Conservation (phyloP, 441 rosid genomes). For the Macaranga tanarius region DNA sequence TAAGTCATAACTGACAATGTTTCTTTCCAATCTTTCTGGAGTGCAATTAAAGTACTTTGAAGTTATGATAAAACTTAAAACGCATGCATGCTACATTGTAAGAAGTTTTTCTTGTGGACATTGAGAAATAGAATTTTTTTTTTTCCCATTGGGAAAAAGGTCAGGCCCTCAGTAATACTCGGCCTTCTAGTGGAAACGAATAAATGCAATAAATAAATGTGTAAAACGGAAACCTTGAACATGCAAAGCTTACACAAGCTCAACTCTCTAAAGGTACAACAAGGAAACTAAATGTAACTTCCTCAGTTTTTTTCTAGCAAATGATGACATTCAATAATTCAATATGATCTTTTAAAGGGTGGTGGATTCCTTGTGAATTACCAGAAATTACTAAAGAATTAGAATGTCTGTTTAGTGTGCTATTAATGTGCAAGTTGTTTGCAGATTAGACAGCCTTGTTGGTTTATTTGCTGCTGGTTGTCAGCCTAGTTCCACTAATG, state of each 20-base stretch:
- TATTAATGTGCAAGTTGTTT: constrained; percentile 21
- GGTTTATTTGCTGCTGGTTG: constrained; percentile 98
- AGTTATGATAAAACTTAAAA: neutral
- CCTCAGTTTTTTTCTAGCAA: constrained; percentile 1
- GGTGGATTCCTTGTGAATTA: neutral
- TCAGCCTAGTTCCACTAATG: constrained; percentile 93
- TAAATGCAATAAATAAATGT: neutral
- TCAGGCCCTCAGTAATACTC: neutral
- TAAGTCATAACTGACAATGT: constrained; percentile 6
- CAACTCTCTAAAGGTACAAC: constrained; percentile 5
- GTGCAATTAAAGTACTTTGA: constrained; percentile 1
- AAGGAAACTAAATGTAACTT: constrained; percentile 3
- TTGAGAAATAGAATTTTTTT: neutral
- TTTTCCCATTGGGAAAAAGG: neutral
- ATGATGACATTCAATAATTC: neutral
- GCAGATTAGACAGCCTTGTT: constrained; percentile 91
- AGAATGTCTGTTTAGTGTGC: neutral
- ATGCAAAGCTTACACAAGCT: neutral
- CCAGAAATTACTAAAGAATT: neutral
- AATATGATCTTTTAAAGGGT: neutral
- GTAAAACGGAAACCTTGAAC: neutral
- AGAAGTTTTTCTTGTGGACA: neutral
- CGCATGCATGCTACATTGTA: neutral
- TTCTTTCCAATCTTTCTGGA: neutral
- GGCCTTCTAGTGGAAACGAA: neutral